Conservation (phyloP, 139 green algal genomes). For the Coelastrella sp. region DNA sequence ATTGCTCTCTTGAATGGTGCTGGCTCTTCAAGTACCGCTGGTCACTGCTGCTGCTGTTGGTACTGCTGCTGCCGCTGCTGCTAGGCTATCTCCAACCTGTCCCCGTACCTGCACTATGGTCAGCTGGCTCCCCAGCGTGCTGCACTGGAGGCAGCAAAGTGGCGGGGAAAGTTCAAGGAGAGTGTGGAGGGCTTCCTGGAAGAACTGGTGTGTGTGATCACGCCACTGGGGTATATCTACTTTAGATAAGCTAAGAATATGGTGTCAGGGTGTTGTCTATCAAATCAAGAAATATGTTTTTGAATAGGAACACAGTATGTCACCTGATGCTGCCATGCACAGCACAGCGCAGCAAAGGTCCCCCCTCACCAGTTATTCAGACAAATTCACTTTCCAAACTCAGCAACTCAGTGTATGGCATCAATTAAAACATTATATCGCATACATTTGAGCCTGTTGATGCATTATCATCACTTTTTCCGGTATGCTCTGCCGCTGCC, state of each 20-base stretch:
- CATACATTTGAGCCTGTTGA: not conserved
- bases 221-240: not conserved
- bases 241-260: not conserved
- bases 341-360: no score
- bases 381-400: no score
- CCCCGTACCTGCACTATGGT: conserved; percentile 94
- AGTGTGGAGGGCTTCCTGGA: conserved; percentile 93
- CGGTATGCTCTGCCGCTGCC: not conserved
- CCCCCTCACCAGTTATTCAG: no score
- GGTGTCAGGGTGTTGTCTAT: not conserved
- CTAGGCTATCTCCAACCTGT: conserved; percentile 84
- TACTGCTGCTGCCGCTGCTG: not conserved
- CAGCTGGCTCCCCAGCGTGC: conserved; percentile 82
- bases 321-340: no score
- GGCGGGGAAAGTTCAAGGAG: conserved; percentile 58
- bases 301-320: no score
- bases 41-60: not conserved
- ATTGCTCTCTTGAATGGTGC: no score
- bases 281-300: no score
- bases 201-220: conserved; percentile 75
- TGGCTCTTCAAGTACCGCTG: no score
- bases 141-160: conserved; percentile 88
- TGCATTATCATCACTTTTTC: not conserved
- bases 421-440: no score
- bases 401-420: no score